Percentiles rank a stretch among this genome's conserved stretches.
These are phyloP conservation scores for Mycena amicta DNA, from an alignment of 768 basidiomycete species.

Conservation along the genomic window DNA sequence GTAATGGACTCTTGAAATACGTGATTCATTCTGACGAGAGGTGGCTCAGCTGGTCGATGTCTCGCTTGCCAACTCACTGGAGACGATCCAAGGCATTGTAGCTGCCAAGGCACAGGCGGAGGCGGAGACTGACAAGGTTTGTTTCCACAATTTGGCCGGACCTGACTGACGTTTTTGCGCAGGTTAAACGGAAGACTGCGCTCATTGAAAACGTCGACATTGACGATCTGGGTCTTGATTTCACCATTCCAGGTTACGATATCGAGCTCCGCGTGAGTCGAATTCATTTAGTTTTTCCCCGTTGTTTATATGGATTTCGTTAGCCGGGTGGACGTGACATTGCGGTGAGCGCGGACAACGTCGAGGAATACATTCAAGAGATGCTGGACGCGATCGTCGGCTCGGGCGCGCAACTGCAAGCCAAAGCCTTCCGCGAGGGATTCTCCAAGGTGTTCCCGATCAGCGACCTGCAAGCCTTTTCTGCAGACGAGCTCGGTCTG, in stretches of 20 bases:
- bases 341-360: slow-evolving; percentile 82
- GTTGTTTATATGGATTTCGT: slow-evolving; percentile 5
- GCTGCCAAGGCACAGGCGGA: slow-evolving; percentile 38
- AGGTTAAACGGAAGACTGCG: slow-evolving; percentile 60
- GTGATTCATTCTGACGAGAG: slow-evolving; percentile 10
- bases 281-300: neutral
- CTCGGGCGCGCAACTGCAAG: slow-evolving; percentile 75
- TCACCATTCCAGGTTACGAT: slow-evolving; percentile 94
- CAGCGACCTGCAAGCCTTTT: slow-evolving; percentile 86
- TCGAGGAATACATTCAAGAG: slow-evolving; percentile 85
- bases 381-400: slow-evolving; percentile 89
- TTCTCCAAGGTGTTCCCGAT: slow-evolving; percentile 97
- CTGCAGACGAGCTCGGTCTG: slow-evolving; percentile 93
- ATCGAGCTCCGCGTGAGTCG: slow-evolving; percentile 80
- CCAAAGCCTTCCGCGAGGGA: slow-evolving; percentile 90
- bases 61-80: slow-evolving; percentile 82
- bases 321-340: slow-evolving; percentile 81
- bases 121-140: slow-evolving; percentile 56
- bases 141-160: slow-evolving; percentile 4
- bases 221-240: slow-evolving; percentile 91
- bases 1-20: slow-evolving; percentile 16
- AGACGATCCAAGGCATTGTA: slow-evolving; percentile 74
- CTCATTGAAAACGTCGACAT: slow-evolving; percentile 66
- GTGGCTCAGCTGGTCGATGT: slow-evolving; percentile 73
- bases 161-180: no score